Percentiles rank a stretch among this genome's conserved stretches.
phyloP scores from a whole-genome alignment of 306 rosid species.

The Cajanus cajan region DNA sequence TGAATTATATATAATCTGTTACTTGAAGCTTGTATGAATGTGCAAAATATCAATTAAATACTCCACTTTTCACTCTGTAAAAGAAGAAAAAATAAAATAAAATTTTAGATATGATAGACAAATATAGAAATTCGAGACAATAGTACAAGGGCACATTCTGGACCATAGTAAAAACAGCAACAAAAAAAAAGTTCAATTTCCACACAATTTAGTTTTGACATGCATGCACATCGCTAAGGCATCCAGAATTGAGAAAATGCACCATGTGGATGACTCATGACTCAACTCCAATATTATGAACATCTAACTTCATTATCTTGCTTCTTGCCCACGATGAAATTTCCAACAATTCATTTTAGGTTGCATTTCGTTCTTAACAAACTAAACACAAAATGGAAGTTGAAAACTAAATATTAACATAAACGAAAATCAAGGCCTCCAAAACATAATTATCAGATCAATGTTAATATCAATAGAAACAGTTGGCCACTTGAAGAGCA shows the following conservation, averaged over 20 bases:
- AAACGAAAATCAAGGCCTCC: not conserved
- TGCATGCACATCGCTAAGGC: not conserved
- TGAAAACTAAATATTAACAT: conserved; percentile 2
- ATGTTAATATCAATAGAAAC: not conserved
- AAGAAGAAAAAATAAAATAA: not conserved
- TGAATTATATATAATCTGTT: not conserved
- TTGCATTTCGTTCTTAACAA: conserved; percentile 10
- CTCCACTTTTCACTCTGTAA: not conserved
- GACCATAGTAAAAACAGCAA: conserved; percentile 5
- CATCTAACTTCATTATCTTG: not conserved
- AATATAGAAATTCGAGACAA: not conserved
- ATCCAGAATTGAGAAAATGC: not conserved
- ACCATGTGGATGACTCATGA: not conserved
- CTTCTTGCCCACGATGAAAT: conserved; percentile 7
- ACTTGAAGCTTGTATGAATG: conserved; percentile 4
- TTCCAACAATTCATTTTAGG: conserved; percentile 16
- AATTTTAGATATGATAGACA: not conserved
- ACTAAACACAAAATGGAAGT: not conserved
- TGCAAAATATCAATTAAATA: not conserved
- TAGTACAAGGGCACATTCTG: not conserved
- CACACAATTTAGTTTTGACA: not conserved
- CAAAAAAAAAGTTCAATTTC: not conserved
- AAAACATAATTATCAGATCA: not conserved
- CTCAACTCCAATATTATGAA: not conserved
- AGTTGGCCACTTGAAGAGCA: not conserved